Base-by-base conservation (phyloP, 495 filamentous ascomycete species). In the Peziza echinospora region DNA sequence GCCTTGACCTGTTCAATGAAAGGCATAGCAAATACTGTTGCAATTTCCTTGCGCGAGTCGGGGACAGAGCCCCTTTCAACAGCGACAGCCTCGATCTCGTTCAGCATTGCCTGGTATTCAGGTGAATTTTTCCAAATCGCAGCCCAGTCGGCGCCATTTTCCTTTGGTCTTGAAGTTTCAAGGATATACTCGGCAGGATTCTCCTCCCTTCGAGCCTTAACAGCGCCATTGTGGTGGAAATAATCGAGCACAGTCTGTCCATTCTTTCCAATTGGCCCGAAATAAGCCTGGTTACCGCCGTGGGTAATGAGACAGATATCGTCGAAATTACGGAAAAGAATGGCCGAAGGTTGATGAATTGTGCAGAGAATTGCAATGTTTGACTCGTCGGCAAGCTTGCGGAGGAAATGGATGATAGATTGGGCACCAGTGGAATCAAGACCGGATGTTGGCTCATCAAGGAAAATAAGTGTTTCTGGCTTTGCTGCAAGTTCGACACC, bases 401-500 rank as follows among this genome's bases (percentile, higher is more conserved):
- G 77, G 44, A 93, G 62, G 66, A 93, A 91, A 10, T 77, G 69
- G 6, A 92, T 71, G 51, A 93, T 87, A 0, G 76, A 82, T 58
- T 71, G 81, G 0, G 85, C 85, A 0, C 78, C 78, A 54, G 93
- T 83, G 22, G 75, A 78, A 61, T 94, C 86, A 3, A 94, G 71
- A 45, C 86, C 86, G 44, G 75, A 77, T 5, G 57, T 60, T 0
- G 80, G 81, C 53, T 87, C 81, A 52, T 89, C 82, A 17, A 89
- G 65, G 69, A 89, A 89, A 5, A 89, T 67, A 22, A 91, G 64
- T 0, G 86, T 66, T 21, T 73, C 76, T 0, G 86, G 87, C 56
- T 85, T 85, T 5, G 86, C 84, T 2, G 82, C 86, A 1, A 96
- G 64, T 58, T 96, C 87, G 5, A 96, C 87, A 46, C 81, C 86